A percentile compares a stretch with the other conserved stretches of the same genome.
These are phyloP conservation scores for Striga hermonthica DNA, from an alignment of 305 asterid genomes.

Conservation along the genomic window DNA sequence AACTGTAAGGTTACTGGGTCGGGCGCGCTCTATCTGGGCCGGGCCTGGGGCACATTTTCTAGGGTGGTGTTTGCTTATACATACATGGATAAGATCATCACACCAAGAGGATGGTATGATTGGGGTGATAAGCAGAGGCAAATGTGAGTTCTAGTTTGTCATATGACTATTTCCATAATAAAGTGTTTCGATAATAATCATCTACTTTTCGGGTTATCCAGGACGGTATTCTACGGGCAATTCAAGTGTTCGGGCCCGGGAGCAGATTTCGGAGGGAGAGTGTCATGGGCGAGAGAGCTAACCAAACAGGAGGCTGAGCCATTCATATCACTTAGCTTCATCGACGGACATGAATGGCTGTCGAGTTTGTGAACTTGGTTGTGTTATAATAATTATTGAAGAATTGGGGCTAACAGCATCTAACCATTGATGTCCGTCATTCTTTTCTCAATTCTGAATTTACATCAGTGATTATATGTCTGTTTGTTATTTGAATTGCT, in stretches of 20 bases:
- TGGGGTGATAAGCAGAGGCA: slow-evolving; percentile 91
- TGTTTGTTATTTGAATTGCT: too few species aligned
- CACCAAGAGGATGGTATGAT: slow-evolving; percentile 77
- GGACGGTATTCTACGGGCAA: slow-evolving; percentile 88
- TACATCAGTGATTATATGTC: too few species aligned
- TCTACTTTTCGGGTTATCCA: slow-evolving; percentile 1
- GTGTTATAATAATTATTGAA: neutral
- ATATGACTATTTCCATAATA: neutral
- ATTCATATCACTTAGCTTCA: slow-evolving; percentile 71
- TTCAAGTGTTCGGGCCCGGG: slow-evolving; percentile 91
- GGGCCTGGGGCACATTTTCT: slow-evolving; percentile 89
- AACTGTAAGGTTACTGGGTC: slow-evolving; percentile 82
- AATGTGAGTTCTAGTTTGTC: slow-evolving; percentile 43
- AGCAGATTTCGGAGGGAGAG: slow-evolving; percentile 65
- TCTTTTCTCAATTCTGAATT: too few species aligned
- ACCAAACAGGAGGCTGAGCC: slow-evolving; percentile 71
- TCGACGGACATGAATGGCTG: slow-evolving; percentile 81
- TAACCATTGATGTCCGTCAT: too few species aligned
- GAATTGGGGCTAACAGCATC: neutral
- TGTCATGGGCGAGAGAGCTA: slow-evolving; percentile 84
- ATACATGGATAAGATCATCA: slow-evolving; percentile 68
- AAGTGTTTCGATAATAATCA: neutral
- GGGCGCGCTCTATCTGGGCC: slow-evolving; percentile 76
- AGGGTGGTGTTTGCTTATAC: slow-evolving; percentile 86
- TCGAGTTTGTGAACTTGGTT: slow-evolving; percentile 32